Base-by-base conservation (phyloP, 345 rosid genomes). In the Boechera retrofracta region DNA sequence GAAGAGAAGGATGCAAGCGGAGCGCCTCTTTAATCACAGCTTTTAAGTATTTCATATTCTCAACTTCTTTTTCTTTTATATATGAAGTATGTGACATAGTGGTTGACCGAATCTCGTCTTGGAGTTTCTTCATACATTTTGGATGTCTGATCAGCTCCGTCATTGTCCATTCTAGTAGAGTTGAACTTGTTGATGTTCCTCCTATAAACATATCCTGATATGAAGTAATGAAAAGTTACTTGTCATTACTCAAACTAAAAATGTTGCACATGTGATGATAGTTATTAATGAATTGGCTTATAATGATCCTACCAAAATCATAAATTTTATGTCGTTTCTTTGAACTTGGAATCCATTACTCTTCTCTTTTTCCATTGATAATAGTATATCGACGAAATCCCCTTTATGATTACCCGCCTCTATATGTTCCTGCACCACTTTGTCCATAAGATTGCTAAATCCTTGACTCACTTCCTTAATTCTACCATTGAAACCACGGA, bases 1-100 rank as follows among this genome's bases (percentile, higher is more conserved):
- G 76, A 81, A n/a, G 4, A 81, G 86, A 81, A 33, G 86, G 88
- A 58, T 79, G 77, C 32, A 81, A 56, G 33, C 85, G 67, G 9
- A 85, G 76, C 10, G 48, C 64, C 63, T 81, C 88, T 31, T 81
- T 83, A 5, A 82, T 15, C 69, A 72, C 76, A 0, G 41, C 39
- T 36, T 72, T 51, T 16, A 72, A 51, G 60, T 72, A 72, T 4
- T 10, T 51, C 69, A 61, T 72, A 8, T 49, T 61, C 51, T 72
- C 60, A 10, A 28, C 41, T 51, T 72, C 52, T 72, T 72, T 45
- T 28, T 72, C 76, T 28, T 49, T 36, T 62, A 62, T 29, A 32
- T 49, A 38, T 61, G 41, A 51, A 62, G 8, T 38, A 49, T 38
- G 5, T 12, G 21, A 12, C 9, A 1, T 10, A 10, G 2, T 49